phyloP scores from a whole-genome alignment of 345 rosid genomes.

The Hibiscus tridactylites region DNA sequence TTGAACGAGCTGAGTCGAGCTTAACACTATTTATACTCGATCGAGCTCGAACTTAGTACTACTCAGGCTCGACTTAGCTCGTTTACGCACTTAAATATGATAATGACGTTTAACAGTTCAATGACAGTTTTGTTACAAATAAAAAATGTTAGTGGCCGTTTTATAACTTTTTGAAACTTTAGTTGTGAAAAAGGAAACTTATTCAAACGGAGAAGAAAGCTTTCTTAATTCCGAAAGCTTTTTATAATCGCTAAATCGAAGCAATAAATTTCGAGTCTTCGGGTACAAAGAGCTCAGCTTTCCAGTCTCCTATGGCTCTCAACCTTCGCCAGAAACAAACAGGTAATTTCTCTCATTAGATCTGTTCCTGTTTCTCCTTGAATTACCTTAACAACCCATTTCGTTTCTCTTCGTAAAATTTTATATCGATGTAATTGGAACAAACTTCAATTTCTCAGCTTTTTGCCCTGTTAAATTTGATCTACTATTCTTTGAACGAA shows the following conservation, averaged over 20 bases:
- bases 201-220: neutral
- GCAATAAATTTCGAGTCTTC: neutral
- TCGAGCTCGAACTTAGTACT: too few relatives aligned
- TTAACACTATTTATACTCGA: too few relatives aligned
- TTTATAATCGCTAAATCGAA: neutral
- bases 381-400: neutral
- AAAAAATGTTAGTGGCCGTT: too few relatives aligned
- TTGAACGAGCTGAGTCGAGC: too few relatives aligned
- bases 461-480: neutral
- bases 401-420: neutral
- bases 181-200: too few relatives aligned
- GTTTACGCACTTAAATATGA: too few relatives aligned
- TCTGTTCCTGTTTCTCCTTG: constrained; percentile 3
- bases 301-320: constrained; percentile 64
- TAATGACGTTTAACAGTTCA: too few relatives aligned
- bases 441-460: neutral
- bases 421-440: neutral
- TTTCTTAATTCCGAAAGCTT: neutral
- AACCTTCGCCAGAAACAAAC: constrained; percentile 94
- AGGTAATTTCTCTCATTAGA: constrained; percentile 36
- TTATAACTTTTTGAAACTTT: too few relatives aligned
- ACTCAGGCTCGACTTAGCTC: too few relatives aligned
- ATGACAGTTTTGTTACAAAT: too few relatives aligned
- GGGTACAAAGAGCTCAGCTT: neutral
- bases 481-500: too few relatives aligned